These are phyloP conservation scores for Solanum ossicruentum DNA, from an alignment of 257 asterid genomes.

Conservation along the genomic window DNA sequence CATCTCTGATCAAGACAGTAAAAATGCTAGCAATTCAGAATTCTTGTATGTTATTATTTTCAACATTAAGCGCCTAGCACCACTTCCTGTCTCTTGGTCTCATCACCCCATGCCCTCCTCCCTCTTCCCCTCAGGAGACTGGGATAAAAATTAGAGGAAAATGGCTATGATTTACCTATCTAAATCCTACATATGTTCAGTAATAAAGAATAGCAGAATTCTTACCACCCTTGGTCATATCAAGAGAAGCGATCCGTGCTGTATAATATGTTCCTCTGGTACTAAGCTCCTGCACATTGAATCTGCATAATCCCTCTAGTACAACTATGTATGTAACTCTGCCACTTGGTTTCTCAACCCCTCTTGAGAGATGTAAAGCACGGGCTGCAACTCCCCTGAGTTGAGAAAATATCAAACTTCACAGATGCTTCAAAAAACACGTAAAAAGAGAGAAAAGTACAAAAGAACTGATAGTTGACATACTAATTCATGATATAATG, in stretches of 20 bases:
- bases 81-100: neutral
- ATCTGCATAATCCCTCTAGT: constrained; percentile 95
- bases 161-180: neutral
- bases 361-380: constrained; percentile 93
- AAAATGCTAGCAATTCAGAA: constrained; percentile 15
- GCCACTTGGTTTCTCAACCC: constrained; percentile 99
- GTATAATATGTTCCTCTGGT: constrained; percentile 93
- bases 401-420: neutral
- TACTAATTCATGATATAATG: neutral
- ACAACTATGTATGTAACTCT: constrained; percentile 94
- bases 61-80: neutral
- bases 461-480: neutral
- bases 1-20: constrained; percentile 54
- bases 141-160: neutral
- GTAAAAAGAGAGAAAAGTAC: neutral
- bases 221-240: constrained; percentile 76
- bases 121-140: neutral
- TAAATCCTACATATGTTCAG: neutral
- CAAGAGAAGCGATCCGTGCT: constrained; percentile 89
- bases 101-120: neutral
- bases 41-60: neutral
- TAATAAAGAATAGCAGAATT: neutral
- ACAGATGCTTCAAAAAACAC: constrained; percentile 30
- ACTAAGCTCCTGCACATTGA: constrained; percentile 92
- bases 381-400: constrained; percentile 42